Evolutionary conservation across 768 basidiomycete species (phyloP), one percentile per base, ranked within the genome.

Genomic region (Kwoniella dejecticola): DNA sequence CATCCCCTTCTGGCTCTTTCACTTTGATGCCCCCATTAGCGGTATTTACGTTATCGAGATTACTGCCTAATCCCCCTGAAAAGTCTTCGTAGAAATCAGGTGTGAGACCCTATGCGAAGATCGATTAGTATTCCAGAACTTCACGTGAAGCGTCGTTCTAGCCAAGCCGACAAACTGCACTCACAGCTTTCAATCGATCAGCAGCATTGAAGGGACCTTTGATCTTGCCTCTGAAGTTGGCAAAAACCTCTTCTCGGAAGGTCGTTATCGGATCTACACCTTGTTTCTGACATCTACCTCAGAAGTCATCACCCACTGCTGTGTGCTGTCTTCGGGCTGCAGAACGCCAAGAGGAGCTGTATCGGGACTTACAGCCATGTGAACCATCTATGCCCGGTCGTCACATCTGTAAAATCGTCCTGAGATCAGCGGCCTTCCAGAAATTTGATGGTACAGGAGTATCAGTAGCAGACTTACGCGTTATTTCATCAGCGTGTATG

Each of bases 341-440:
- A 11, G 21, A n/a, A n/a, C n/a, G 21, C 21, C 21, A 45, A 45
- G 44, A 3, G 23, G 46, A 48, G 46, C 15, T 17, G 2, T 4
- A 48, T 24, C 13, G 12, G 57, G 80, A 63, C 83, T 74, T 88
- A 90, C 4, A 88, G 70, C 87, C 87, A 90, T 8, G 86, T 87
- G 77, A 91, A 89, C 88, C 89, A 90, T 52, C 88, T 81, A 77
- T 90, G 89, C 1, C 89, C 89, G 0, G 87, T 84, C 0, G 89
- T 89, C 31, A 91, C 89, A 72, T 91, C 89, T 40, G 86, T 1
- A 17, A 45, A 30, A 31, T 10, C 17, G 42, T 11, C 19, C 15
- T 11, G 40, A 5, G 29, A 31, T 33, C 8, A 57, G 55, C 31
- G 6, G 1, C 13, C n/a, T n/a, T n/a, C n/a, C n/a, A n/a, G n/a